Conservation (phyloP, 495 filamentous ascomycete species). For the Lophiotrema nucula region DNA sequence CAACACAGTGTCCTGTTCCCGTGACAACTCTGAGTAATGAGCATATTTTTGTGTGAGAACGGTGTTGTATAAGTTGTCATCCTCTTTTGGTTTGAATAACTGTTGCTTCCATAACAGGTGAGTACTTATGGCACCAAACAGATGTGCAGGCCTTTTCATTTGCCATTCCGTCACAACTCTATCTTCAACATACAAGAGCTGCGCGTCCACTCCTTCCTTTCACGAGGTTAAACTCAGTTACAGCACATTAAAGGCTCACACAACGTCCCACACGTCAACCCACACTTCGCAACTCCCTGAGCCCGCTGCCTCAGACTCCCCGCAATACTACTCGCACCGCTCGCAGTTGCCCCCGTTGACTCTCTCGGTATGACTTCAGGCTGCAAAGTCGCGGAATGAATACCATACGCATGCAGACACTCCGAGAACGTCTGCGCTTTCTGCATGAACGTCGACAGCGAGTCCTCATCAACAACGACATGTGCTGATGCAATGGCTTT, state of each 20-base stretch:
- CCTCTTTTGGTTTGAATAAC: too few relatives aligned
- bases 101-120: too few relatives aligned
- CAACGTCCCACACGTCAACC: constrained; percentile 24
- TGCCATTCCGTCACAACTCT: too few relatives aligned
- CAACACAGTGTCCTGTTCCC: too few relatives aligned
- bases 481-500: constrained; percentile 53
- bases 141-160: too few relatives aligned
- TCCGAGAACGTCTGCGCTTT: constrained; percentile 47
- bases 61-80: too few relatives aligned
- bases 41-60: too few relatives aligned
- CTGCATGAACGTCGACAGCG: constrained; percentile 42
- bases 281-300: constrained; percentile 15
- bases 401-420: constrained; percentile 54
- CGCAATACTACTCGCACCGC: constrained; percentile 2
- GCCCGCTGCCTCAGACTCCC: constrained; percentile 21
- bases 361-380: constrained; percentile 41
- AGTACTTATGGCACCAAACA: too few relatives aligned
- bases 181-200: too few relatives aligned
- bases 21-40: too few relatives aligned
- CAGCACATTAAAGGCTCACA: constrained; percentile 33
- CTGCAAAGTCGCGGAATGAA: constrained; percentile 53
- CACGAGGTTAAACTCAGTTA: too few relatives aligned
- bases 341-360: not conserved
- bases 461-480: constrained; percentile 45
- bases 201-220: too few relatives aligned